Base-by-base conservation (phyloP, 805 yeast genomes). In the Hanseniaspora taiwanica region DNA sequence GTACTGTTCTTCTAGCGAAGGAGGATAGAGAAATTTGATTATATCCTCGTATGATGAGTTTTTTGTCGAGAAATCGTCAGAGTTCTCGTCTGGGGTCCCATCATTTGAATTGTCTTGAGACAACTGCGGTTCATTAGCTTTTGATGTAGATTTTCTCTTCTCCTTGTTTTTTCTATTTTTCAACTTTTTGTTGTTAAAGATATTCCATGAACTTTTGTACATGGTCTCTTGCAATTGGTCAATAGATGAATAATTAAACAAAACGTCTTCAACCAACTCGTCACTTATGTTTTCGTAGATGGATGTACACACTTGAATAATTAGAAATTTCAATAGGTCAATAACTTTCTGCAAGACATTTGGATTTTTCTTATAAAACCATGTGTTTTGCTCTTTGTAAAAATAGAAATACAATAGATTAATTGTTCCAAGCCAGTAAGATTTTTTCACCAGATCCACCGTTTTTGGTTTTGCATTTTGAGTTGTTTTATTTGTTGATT, bases 351-450 rank as follows among this genome's bases (percentile, higher is more conserved):
- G 85, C 38, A 81, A 54, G 23, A 77, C 60, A 13, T 60, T 54
- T 2, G 87, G 85, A 45, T 76, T 71, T 37, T 61, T 62, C 18
- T 56, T 51, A 55, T 74, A 76, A 40, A 79, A 68, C 23, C 23
- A 20, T 14, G 33, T 16, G 0, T 62, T 58, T 12, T 74, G 79
- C 51, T 81, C 91, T 45, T 81, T 75, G 34, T 74, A 64, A 25
- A 89, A 54, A 58, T 84, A 89, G 56, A 81, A 89, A 51, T 80
- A 78, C 38, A 89, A 61, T 48, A 82, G 77, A 44, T 82, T 81
- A 35, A 81, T 55, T 20, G 81, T 79, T 4, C 94, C 77, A 27
- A 91, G 70, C 97, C 97, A 91, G 56, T 85, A 89, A 38, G 94
- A 79, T 45, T 79, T 31, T 29, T 16, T 29, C 18, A 29, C 33